phyloP scores from a whole-genome alignment of 441 rosid species.

The Jatropha podagrica region DNA sequence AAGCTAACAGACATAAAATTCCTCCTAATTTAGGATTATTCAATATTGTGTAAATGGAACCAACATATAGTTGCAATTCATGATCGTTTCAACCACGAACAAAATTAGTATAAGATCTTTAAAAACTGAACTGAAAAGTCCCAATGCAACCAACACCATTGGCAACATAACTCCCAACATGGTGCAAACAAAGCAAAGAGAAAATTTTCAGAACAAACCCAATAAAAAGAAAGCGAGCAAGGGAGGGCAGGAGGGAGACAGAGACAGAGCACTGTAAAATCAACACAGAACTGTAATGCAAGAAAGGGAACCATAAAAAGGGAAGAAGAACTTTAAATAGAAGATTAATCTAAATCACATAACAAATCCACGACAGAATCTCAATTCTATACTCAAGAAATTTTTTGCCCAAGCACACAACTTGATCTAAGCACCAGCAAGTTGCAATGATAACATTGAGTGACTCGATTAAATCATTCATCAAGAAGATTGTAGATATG shows the following conservation, averaged over 20 bases:
- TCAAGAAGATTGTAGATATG: background rate
- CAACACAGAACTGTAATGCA: background rate
- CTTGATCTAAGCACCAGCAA: background rate
- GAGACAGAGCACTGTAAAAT: no score
- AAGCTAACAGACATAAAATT: background rate
- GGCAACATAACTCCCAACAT: background rate
- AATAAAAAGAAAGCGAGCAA: no score
- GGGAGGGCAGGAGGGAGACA: background rate
- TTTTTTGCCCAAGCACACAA: background rate
- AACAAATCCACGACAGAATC: background rate
- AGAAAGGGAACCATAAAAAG: background rate
- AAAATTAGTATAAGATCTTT: no score
- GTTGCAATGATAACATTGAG: background rate
- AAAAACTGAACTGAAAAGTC: background rate
- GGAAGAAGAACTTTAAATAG: background rate
- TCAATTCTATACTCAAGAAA: background rate
- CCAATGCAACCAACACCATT: background rate
- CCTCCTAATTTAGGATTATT: no score
- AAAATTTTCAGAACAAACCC: background rate
- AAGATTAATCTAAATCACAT: background rate
- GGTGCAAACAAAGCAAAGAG: background rate
- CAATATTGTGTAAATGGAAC: no score
- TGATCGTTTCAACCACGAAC: no score
- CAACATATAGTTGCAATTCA: no score
- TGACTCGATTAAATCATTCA: slow-evolving; percentile 8